Conservation (phyloP, 495 filamentous ascomycete genomes). For the Penicillium canescens region DNA sequence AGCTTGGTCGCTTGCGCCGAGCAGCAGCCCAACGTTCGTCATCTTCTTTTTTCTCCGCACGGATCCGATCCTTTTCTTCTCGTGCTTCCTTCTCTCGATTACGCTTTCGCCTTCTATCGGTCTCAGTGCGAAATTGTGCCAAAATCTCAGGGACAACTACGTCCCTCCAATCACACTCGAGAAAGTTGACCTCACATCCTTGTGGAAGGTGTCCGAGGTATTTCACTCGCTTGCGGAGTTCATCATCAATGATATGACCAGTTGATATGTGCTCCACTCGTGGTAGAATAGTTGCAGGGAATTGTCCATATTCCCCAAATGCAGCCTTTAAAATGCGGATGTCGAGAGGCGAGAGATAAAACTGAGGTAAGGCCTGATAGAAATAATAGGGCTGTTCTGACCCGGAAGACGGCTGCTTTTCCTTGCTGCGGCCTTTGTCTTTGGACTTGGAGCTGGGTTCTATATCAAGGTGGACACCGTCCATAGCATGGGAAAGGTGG, state of each 20-base stretch:
- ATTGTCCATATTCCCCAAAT: slow-evolving; percentile 78
- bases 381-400: slow-evolving; percentile 67
- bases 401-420: slow-evolving; percentile 26
- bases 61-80: slow-evolving; percentile 86
- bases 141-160: slow-evolving; percentile 76
- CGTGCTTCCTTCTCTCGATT: slow-evolving; percentile 85
- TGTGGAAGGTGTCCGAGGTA: slow-evolving; percentile 90
- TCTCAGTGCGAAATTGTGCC: slow-evolving; percentile 69
- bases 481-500: slow-evolving; percentile 31
- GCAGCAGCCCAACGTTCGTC: slow-evolving; percentile 59
- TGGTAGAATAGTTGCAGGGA: slow-evolving; percentile 88
- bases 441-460: slow-evolving; percentile 22
- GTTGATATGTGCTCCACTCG: slow-evolving; percentile 89
- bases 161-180: slow-evolving; percentile 98
- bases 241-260: slow-evolving; percentile 88
- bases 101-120: slow-evolving; percentile 72
- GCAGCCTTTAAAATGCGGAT: slow-evolving; percentile 92
- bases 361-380: slow-evolving; percentile 86
- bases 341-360: slow-evolving; percentile 91
- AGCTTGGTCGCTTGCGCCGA: slow-evolving; percentile 45
- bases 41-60: slow-evolving; percentile 83
- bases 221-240: slow-evolving; percentile 80
- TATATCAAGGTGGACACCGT: slow-evolving; percentile 21
- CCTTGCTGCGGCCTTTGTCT: slow-evolving; percentile 24
- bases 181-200: slow-evolving; percentile 89